Evolutionary conservation across 805 yeast genomes (phyloP).

Genomic region (Cyberlindnera samutprakarnensis): DNA sequence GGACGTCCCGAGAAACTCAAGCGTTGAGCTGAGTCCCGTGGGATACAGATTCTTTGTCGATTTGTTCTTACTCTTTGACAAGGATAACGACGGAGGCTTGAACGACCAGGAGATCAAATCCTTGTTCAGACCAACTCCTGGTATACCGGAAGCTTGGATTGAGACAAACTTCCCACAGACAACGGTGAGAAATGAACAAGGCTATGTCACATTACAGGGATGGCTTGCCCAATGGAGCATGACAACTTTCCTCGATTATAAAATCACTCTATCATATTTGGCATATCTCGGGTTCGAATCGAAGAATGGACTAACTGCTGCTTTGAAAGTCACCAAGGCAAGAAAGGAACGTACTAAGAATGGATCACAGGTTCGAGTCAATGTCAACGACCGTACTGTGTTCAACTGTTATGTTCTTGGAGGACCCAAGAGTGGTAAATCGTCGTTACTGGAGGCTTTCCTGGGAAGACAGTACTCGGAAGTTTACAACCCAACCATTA

Average conservation of each 20-base stretch:
- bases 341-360: conserved; percentile 61
- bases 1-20: conserved; percentile 65
- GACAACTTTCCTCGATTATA: conserved; percentile 83
- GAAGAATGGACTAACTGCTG: conserved; percentile 29
- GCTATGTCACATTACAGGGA: conserved; percentile 88
- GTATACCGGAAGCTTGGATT: conserved; percentile 81
- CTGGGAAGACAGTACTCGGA: conserved; percentile 67
- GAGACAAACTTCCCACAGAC: conserved; percentile 80
- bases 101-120: conserved; percentile 61
- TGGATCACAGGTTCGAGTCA: conserved; percentile 59
- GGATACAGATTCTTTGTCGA: conserved; percentile 93
- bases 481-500: conserved; percentile 71
- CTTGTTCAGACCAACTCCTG: conserved; percentile 86
- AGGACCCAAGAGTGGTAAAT: conserved; percentile 79
- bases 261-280: conserved; percentile 77
- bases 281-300: conserved; percentile 83
- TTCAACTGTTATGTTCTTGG: conserved; percentile 89
- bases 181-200: conserved; percentile 85
- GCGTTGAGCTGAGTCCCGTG: conserved; percentile 86
- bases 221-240: conserved; percentile 99
- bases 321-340: conserved; percentile 76
- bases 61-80: conserved; percentile 77
- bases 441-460: conserved; percentile 77
- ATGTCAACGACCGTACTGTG: conserved; percentile 77
- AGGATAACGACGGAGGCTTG: conserved; percentile 95